These are phyloP conservation scores for Salvia splendens DNA, from an alignment of 257 asterid species.

Conservation along the genomic window DNA sequence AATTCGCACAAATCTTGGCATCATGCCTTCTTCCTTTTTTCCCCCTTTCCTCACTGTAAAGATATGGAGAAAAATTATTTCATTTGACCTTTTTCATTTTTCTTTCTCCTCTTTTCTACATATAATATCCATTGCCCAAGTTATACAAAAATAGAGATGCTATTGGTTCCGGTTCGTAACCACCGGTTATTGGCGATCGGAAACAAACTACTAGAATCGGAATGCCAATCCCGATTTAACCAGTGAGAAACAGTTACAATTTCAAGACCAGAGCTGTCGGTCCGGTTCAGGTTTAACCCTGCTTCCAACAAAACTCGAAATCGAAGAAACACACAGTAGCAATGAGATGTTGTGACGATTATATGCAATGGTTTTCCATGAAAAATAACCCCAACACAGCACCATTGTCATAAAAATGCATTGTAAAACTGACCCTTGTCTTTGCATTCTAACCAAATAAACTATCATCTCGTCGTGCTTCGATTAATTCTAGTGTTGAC, in stretches of 20 bases:
- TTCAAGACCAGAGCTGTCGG: too few relatives aligned
- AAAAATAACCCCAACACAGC: conserved; percentile 25
- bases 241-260: too few relatives aligned
- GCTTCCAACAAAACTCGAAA: not conserved
- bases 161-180: too few relatives aligned
- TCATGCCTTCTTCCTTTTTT: conserved; percentile 1
- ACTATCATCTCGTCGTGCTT: conserved; percentile 25
- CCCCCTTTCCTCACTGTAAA: conserved; percentile 28
- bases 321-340: not conserved
- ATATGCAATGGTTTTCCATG: conserved; percentile 26
- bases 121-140: conserved; percentile 9
- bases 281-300: too few relatives aligned
- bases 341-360: conserved; percentile 24
- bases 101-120: not conserved
- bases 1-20: conserved; percentile 14
- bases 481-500: conserved; percentile 19
- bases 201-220: too few relatives aligned
- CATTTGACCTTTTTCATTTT: not conserved
- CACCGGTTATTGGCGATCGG: too few relatives aligned
- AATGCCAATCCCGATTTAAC: too few relatives aligned
- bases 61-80: conserved; percentile 30
- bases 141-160: too few relatives aligned
- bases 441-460: conserved; percentile 31
- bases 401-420: conserved; percentile 18
- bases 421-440: too few relatives aligned